Conservation (phyloP, 129 eudicot species). For the Pulicaria dysenterica region DNA sequence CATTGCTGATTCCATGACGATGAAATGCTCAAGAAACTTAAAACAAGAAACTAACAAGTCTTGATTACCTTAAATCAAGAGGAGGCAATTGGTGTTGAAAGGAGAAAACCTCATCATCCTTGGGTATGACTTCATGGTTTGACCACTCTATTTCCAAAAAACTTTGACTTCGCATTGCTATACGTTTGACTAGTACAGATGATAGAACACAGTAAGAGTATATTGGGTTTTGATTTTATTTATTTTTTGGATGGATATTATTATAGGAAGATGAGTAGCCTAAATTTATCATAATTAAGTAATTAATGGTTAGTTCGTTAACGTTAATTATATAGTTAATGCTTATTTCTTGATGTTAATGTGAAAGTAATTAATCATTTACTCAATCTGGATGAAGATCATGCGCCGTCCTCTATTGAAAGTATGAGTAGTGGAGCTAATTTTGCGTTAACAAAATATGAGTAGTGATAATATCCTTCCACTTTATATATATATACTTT, state of each 20-base stretch:
- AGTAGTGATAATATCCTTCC: no score
- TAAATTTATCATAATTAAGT: slow-evolving; percentile 23
- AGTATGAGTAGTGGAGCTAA: not conserved
- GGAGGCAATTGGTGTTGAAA: slow-evolving; percentile 42
- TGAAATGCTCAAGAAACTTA: slow-evolving; percentile 14
- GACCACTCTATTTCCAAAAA: slow-evolving; percentile 42
- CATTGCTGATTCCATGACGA: slow-evolving; percentile 25
- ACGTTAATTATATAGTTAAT: slow-evolving; percentile 20
- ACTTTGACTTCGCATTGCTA: slow-evolving; percentile 36
- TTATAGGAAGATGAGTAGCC: slow-evolving; percentile 44
- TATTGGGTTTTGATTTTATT: not conserved
- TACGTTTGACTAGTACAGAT: slow-evolving; percentile 25
- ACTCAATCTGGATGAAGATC: slow-evolving; percentile 38
- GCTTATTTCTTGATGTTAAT: slow-evolving; percentile 27
- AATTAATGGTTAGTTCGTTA: slow-evolving; percentile 35
- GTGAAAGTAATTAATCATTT: slow-evolving; percentile 35
- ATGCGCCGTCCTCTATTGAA: slow-evolving; percentile 31
- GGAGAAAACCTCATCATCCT: slow-evolving; percentile 38
- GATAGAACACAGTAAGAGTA: slow-evolving; percentile 18
- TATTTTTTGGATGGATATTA: slow-evolving; percentile 27
- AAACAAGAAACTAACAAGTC: slow-evolving; percentile 9
- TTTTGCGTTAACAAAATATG: not conserved
- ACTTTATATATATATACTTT: no score
- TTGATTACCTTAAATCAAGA: slow-evolving; percentile 37
- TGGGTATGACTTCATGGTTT: slow-evolving; percentile 43